Percentiles rank a stretch among this genome's conserved stretches.
Evolutionary conservation across 1,139 yeast species (phyloP).

Genomic region (Taiozyma sp.): DNA sequence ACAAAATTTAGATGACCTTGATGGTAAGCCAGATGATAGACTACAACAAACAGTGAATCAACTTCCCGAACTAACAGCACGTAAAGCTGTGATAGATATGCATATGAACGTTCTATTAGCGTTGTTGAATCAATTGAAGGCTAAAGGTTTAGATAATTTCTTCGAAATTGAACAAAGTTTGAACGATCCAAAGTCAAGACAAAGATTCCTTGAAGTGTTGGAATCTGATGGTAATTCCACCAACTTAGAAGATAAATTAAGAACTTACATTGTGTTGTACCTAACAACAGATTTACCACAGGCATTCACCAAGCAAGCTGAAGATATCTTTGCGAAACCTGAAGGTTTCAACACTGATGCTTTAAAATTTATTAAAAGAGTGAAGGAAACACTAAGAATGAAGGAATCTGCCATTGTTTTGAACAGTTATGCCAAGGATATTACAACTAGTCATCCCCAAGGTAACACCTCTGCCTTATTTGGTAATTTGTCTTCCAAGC

Average conservation of each 20-base stretch:
- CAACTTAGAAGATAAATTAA: slow-evolving; percentile 71
- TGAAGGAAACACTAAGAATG: slow-evolving; percentile 74
- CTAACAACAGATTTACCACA: slow-evolving; percentile 54
- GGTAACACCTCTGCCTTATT: slow-evolving; percentile 62
- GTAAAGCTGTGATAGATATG: slow-evolving; percentile 86
- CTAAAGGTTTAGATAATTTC: slow-evolving; percentile 80
- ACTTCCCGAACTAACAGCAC: slow-evolving; percentile 85
- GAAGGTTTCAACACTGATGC: slow-evolving; percentile 62
- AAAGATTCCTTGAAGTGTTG: slow-evolving; percentile 55
- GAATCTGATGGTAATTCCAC: slow-evolving; percentile 33
- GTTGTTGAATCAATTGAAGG: slow-evolving; percentile 75
- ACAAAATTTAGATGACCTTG: slow-evolving; percentile 62
- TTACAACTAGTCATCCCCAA: slow-evolving; percentile 19
- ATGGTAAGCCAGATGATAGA: slow-evolving; percentile 64
- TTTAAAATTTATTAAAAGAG: slow-evolving; percentile 67
- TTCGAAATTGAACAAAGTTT: slow-evolving; percentile 89
- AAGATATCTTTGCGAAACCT: slow-evolving; percentile 49
- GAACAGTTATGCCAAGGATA: slow-evolving; percentile 24
- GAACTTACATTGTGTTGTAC: slow-evolving; percentile 79
- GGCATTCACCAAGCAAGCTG: slow-evolving; percentile 63
- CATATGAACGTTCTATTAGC: slow-evolving; percentile 95
- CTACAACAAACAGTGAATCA: slow-evolving; percentile 87
- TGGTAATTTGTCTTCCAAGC: slow-evolving; percentile 69
- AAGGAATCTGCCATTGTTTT: slow-evolving; percentile 41
- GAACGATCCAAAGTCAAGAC: slow-evolving; percentile 55